Percentiles rank a stretch among this genome's conserved stretches.
Conservation (phyloP, 192 early-diverging fungal genomes). For the Coemansia sp. region DNA sequence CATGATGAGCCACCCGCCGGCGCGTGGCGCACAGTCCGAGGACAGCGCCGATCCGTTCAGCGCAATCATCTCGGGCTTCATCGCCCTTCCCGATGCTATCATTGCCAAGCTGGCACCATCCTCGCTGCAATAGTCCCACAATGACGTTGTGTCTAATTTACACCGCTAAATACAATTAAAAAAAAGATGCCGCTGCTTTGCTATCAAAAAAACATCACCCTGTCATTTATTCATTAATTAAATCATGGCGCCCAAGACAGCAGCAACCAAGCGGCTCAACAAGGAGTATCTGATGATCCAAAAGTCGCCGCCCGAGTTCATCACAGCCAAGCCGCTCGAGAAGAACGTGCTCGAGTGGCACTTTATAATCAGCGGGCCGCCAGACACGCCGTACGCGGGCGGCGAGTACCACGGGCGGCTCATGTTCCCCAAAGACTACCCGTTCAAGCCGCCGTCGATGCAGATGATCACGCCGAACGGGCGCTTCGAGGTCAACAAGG, state of each 20-base stretch:
- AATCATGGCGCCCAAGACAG: constrained; percentile 72
- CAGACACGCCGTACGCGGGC: constrained; percentile 80
- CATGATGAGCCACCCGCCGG: background rate
- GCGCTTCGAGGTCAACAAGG: constrained; percentile 88
- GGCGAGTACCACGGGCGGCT: constrained; percentile 90
- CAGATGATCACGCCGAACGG: constrained; percentile 81
- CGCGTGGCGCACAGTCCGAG: constrained; percentile 3
- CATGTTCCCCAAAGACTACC: constrained; percentile 92
- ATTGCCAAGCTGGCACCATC: constrained; percentile 13
- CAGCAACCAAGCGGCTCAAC: constrained; percentile 67
- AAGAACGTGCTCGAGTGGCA: constrained; percentile 97
- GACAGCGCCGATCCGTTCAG: constrained; percentile 3
- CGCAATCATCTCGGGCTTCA: constrained; percentile 16
- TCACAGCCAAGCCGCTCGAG: constrained; percentile 90
- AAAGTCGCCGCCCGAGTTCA: constrained; percentile 81
- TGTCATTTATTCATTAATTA: background rate
- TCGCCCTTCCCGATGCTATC: constrained; percentile 7
- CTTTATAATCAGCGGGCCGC: constrained; percentile 89
- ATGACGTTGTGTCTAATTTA: too few species aligned
- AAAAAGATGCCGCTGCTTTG: too few species aligned
- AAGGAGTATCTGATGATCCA: constrained; percentile 76
- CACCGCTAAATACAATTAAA: too few species aligned
- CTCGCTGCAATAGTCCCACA: too few species aligned
- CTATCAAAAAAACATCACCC: too few species aligned
- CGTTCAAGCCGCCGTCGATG: constrained; percentile 84